A percentile compares a stretch with the other conserved stretches of the same genome.
Evolutionary conservation across 1,284 basidiomycete genomes (phyloP).

Genomic region (Leccinum pseudoinsigne): DNA sequence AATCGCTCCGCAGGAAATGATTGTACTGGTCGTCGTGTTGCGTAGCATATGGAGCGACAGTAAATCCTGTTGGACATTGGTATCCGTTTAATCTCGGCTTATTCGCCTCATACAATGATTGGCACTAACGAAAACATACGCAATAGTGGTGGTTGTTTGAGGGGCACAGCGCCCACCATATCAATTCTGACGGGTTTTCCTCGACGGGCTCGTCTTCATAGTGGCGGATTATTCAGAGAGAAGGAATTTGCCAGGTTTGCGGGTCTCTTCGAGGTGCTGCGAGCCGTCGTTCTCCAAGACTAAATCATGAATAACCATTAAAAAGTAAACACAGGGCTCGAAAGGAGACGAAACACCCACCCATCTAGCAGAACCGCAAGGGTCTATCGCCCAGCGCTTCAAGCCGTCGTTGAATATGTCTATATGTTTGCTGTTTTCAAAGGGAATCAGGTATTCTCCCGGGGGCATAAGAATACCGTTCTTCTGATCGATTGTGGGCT

Average conservation of each 20-base stretch:
- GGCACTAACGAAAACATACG: constrained; percentile 9
- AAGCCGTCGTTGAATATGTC: constrained; percentile 3
- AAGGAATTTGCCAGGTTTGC: too few species aligned
- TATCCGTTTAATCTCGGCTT: too few species aligned
- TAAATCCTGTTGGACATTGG: too few species aligned
- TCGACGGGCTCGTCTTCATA: constrained; percentile 8
- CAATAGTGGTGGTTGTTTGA: constrained; percentile 6
- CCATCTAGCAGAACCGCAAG: background rate
- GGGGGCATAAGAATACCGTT: constrained; percentile 5
- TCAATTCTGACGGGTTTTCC: constrained; percentile 11
- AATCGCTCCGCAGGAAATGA: too few species aligned
- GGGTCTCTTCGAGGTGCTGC: constrained; percentile 4
- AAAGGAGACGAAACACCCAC: background rate
- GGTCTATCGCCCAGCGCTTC: constrained; percentile 12
- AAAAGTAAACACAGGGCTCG: constrained; percentile 4
- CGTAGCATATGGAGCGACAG: too few species aligned
- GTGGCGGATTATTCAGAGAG: background rate
- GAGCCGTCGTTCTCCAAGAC: constrained; percentile 16
- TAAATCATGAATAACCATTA: background rate
- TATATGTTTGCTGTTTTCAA: constrained; percentile 1
- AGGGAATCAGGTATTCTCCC: constrained; percentile 15
- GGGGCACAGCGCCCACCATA: constrained; percentile 7
- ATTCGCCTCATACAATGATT: too few species aligned
- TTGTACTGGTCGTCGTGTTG: too few species aligned
- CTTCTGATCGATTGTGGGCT: too few species aligned